Evolutionary conservation across 73 alveolate species (phyloP).

Genomic region (Tetrahymena borealis): DNA sequence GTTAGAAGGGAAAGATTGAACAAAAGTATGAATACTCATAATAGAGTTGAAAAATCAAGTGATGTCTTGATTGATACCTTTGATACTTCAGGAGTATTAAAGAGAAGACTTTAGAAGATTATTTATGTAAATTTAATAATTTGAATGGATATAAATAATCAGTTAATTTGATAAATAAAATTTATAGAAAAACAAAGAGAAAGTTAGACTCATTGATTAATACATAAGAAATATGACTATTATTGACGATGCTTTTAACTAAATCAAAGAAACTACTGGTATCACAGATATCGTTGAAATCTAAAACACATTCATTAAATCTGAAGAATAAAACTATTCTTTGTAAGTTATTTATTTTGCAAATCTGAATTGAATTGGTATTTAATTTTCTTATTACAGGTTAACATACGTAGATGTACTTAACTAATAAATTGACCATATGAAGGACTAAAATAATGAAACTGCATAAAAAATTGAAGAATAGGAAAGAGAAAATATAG

Average conservation of each 20-base stretch:
- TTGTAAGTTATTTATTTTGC: not conserved
- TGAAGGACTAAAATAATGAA: conserved; percentile 30
- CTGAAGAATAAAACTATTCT: conserved; percentile 38
- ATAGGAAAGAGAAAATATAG: conserved; percentile 30
- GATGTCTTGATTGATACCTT: conserved; percentile 4
- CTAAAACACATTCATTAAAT: conserved; percentile 20
- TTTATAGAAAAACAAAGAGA: conserved; percentile 25
- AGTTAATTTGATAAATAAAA: not conserved
- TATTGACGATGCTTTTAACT: conserved; percentile 37
- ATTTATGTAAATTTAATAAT: not conserved
- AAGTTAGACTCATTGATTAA: conserved; percentile 31
- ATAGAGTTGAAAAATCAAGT: not conserved
- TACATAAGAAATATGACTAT: conserved; percentile 42
- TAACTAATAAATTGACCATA: conserved; percentile 21
- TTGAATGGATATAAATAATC: not conserved
- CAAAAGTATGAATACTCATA: not conserved
- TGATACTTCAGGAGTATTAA: conserved; percentile 26
- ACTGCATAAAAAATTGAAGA: not conserved
- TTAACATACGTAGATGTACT: conserved; percentile 37
- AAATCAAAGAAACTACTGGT: conserved; percentile 45
- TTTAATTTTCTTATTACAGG: not conserved
- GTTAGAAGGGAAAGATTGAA: not conserved
- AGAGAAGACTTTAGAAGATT: conserved; percentile 36
- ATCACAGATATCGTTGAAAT: conserved; percentile 38
- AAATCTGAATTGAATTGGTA: not conserved